Base-by-base conservation (phyloP, 73 alveolate genomes). In the Paramecium tetraurelia region DNA sequence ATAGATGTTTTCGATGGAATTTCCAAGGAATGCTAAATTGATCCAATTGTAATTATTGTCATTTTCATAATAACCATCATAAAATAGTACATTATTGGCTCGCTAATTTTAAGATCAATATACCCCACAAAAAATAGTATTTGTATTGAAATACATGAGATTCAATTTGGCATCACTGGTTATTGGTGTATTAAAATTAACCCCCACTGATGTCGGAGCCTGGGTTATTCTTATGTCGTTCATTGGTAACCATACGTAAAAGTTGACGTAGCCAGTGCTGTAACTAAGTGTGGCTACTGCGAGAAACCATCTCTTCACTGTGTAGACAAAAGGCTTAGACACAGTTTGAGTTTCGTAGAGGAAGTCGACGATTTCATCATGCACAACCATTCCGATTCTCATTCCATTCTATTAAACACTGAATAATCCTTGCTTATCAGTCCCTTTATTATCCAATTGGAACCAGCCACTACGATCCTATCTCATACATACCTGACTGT, bases 401-500 rank as follows among this genome's bases (percentile, higher is more conserved):
- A 41, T 24, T 41, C 59, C 87, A 41, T 75, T 38, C 29, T 75
- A 18, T 41, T 41, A 20, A 7, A 75, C 87, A n/a, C 87, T 75
- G 4, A 75, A 75, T 12, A 75, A 41, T 2, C 58, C 58, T 38
- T 75, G 38, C 11, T 35, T 29, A 75, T 75, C 84, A 24, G 84
- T 75, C 22, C 59, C 59, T 38, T 75, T 29, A 75, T 29, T 41
- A 75, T 75, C 87, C 41, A 75, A 75, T 24, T 35, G 40, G 46
- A 75, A 75, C 87, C 87, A 75, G 38, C 87, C 87, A 10, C 87
- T 75, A 21, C n/a, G 33, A 75, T 29, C 12, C 9, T 38, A n/a
- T 31, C n/a, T 41, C 11, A 68, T 68, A 35, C 10, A 38, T 75
- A 75, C 87, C 87, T 75, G 68, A 75, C 87, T 1, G 87, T 75